Conservation (phyloP, 2,329 filamentous ascomycete genomes). For the Fusarium sp. region DNA sequence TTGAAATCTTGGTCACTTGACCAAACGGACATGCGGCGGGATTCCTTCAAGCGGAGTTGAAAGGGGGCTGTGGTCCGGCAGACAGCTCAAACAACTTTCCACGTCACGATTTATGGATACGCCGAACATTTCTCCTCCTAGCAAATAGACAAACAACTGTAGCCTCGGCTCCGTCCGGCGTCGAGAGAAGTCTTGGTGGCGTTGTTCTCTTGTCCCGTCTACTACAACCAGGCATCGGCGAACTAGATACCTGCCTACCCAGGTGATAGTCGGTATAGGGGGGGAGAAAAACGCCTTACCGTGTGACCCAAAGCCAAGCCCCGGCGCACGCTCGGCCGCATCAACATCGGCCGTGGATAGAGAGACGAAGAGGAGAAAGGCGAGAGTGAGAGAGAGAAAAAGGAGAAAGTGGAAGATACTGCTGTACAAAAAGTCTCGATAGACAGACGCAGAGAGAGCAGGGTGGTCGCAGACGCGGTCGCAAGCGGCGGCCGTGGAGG, state of each 20-base stretch:
- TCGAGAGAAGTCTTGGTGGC: background rate
- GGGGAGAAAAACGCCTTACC: constrained; percentile 38
- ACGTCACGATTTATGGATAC: constrained; percentile 4
- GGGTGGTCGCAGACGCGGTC: constrained; percentile 25
- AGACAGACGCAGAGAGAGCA: constrained; percentile 6
- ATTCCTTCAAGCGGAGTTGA: background rate
- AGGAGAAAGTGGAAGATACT: background rate
- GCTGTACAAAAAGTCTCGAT: constrained; percentile 4
- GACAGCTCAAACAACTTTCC: background rate
- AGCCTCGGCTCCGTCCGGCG: background rate
- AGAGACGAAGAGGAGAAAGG: background rate
- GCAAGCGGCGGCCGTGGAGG: constrained; percentile 26
- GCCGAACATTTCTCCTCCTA: background rate
- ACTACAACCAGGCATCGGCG: background rate
- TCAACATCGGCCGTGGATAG: constrained; percentile 16
- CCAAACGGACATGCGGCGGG: constrained; percentile 17
- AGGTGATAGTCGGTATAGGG: background rate
- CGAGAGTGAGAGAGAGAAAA: background rate
- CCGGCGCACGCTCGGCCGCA: constrained; percentile 25
- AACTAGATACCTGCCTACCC: background rate
- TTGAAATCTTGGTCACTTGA: constrained; percentile 18
- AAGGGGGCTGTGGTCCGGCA: background rate
- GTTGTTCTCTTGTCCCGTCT: background rate
- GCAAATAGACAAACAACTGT: background rate
- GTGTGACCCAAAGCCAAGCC: constrained; percentile 5